Base-by-base conservation (phyloP, 495 filamentous ascomycete species). In the Clavariopsis aquatica region DNA sequence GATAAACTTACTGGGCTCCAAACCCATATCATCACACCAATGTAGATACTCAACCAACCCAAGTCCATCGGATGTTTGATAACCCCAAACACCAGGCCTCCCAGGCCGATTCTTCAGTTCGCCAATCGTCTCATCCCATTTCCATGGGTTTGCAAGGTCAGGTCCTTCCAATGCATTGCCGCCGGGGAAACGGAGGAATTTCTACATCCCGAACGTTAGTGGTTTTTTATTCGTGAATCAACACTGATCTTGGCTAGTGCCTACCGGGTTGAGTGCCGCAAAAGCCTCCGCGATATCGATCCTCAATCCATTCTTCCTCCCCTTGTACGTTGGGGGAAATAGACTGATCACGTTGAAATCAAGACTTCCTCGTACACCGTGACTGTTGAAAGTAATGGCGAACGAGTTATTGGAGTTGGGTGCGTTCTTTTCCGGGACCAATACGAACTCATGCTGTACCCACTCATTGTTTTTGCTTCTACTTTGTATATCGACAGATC, bases 91-190 rank as follows among this genome's bases (percentile, higher is more conserved):
- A 27, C 82, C 85, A 17, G 82, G 73, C 60, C 84, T 78, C 31
- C 87, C 87, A 0, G 86, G 84, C 9, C 87, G 79, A 49, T 88
- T 74, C 28, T 81, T 84, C 1, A 89, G 75, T 0, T 84, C 82
- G 0, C 87, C 87, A 51, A 90, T 82, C 1, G 85, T 88, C 57
- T 83, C 77, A 68, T 87, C 86, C 88, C 87, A 90, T 46, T 84
- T 81, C 85, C 87, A 90, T 2, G 64, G 80, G 78, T 46, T 75
- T 78, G 19, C 71, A 17, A 69, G 45, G 24, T 63, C 55, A 12
- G 61, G 57, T 27, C 72, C 72, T 60, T 74, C 72, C 29, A 74
- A 72, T 70, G 87, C 88, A 68, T 89, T 89, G 1, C 87, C 87
- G 26, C 86, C 87, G 0, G 87, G 87, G 34, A 69, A 69, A 13